Evolutionary conservation across 1,284 basidiomycete species (phyloP), one percentile per base, ranked within the genome.

Genomic region (Prillingera fragicola): DNA sequence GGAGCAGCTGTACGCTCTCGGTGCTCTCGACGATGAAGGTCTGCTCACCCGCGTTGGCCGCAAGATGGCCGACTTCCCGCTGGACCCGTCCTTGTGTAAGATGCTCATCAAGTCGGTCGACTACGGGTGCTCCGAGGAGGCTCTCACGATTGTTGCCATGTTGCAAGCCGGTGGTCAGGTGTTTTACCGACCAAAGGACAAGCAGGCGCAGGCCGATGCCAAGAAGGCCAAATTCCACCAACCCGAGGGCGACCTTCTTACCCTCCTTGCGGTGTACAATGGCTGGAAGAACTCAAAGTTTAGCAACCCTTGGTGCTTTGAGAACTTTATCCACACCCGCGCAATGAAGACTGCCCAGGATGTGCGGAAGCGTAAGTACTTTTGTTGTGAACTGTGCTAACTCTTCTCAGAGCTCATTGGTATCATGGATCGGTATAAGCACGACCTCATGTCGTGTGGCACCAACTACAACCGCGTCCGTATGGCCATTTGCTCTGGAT

Each of bases 21-120:
- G 90, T 0, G 95, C 94, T 4, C 76, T 98, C 26, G 95, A 98
- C 60, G 91, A 97, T 57, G 95, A 97, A 73, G 95, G 95, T 4
- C 74, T 97, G 8, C 74, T 99, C 59, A 99, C 95, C 1, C 80
- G 88, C 14, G 74, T 97, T 12, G 95, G 94, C 1, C 80, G 94
- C 46, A 98, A 98, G 73, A 98, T 99, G 95, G 94, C 95, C 2
- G 94, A 98, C 66, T 94, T 97, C 75, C 95, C 95, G 6, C 89
- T 97, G 83, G 92, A 97, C 54, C 95, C 94, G 6, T 82, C 87
- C 4, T 74, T 92, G 50, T 91, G 94, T 9, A 98, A 98, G 75
- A 97, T 96, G 91, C 74, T 99, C 42, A 97, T 98, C 69, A 88
- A 90, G n/a, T 94, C 89, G 2, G 91, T 97, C 19, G 94, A 98